Conservation (phyloP, 306 rosid genomes). For the Arachis stenosperma region DNA sequence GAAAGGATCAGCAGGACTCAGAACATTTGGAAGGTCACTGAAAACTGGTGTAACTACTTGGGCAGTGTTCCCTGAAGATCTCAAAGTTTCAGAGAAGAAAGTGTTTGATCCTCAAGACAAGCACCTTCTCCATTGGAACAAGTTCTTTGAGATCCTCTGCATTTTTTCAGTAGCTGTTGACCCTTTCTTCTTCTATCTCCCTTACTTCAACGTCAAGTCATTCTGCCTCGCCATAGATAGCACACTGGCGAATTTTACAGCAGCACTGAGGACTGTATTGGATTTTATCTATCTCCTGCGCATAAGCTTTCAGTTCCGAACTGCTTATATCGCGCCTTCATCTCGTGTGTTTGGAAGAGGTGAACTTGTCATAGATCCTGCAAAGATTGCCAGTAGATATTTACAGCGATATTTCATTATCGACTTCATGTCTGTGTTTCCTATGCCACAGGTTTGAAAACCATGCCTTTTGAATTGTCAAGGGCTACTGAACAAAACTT, state of each 20-base stretch:
- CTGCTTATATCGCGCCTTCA: slow-evolving; percentile 89
- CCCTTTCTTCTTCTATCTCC: slow-evolving; percentile 89
- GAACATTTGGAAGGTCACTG: slow-evolving; percentile 70
- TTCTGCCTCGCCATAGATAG: slow-evolving; percentile 81
- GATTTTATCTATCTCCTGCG: slow-evolving; percentile 73
- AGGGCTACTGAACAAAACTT: not conserved
- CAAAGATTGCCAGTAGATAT: slow-evolving; percentile 75
- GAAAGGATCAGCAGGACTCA: slow-evolving; percentile 78
- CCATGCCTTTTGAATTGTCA: not conserved
- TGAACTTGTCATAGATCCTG: slow-evolving; percentile 89
- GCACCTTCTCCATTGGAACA: slow-evolving; percentile 78
- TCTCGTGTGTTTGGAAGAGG: slow-evolving; percentile 96
- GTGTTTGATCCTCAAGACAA: slow-evolving; percentile 85
- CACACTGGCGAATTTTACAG: slow-evolving; percentile 52
- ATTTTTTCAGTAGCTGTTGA: slow-evolving; percentile 78
- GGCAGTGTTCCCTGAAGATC: slow-evolving; percentile 79
- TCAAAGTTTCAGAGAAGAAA: slow-evolving; percentile 66
- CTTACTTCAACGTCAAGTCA: slow-evolving; percentile 64
- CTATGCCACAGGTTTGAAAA: slow-evolving; percentile 82
- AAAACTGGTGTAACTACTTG: slow-evolving; percentile 60
- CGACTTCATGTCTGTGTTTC: slow-evolving; percentile 75
- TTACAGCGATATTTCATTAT: slow-evolving; percentile 67
- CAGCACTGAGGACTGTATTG: slow-evolving; percentile 52
- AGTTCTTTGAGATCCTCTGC: slow-evolving; percentile 75
- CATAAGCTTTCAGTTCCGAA: slow-evolving; percentile 73